Base-by-base conservation (phyloP, 345 rosid species). In the Psidium friedrichsthalianum region DNA sequence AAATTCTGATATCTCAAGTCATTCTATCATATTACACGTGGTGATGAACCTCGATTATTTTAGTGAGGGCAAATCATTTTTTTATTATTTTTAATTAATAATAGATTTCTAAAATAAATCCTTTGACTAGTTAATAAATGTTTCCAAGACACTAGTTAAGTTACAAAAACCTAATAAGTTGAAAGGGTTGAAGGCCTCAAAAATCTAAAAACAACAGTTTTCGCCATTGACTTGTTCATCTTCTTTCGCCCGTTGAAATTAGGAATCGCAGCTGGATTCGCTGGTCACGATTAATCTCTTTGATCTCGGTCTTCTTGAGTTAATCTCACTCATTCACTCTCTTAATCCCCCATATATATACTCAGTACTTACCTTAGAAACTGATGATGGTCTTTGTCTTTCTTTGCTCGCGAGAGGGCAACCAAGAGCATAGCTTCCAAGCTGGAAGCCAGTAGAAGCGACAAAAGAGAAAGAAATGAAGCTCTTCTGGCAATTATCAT, bases 401-500 rank as follows among this genome's bases (percentile, higher is more conserved):
- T 32, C 6, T 69, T 13, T 32, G 25, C 78, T 69, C 25, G 80
- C 80, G 1, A 69, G 80, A 9, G 47, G 52, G 47, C 80, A 21
- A 2, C 24, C 80, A 36, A 69, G 25, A 69, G 18, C 44, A 32
- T 24, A 18, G 24, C 18, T 11, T 36, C 76, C 20, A 6, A 29
- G 22, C 78, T 2, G 12, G 80, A 47, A 18, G 13, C 13, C 20
- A 18, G 47, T 12, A 5, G 5, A 36, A 69, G 24, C 47, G 47
- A 22, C 80, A 40, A 9, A 36, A 69, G 58, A 8, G n/a, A 22
- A 56, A 11, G 36, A 84, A 85, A 96, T 94, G 98, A 96, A 92
- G 90, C 84, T 86, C 54, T 86, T 85, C 80, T 88, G 90, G 93
- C 87, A 85, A 32, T 58, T 88, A 82, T 82, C 74, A 55, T 76